phyloP scores from a whole-genome alignment of 805 yeast species.

The Clavispora carvajalis region DNA sequence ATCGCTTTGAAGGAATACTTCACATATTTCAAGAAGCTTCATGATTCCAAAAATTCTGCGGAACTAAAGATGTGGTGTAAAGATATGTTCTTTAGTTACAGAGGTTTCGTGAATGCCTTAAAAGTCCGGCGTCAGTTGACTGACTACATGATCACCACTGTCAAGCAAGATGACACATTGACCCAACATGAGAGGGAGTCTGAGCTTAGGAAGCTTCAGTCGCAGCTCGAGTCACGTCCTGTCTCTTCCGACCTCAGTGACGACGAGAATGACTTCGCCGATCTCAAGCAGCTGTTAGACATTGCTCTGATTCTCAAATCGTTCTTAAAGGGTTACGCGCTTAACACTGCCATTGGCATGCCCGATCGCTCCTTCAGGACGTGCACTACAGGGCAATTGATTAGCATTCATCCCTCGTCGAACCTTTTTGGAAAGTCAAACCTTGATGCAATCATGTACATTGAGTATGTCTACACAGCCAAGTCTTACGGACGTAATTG shows the following conservation, averaged over 20 bases:
- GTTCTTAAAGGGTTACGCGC: slow-evolving; percentile 77
- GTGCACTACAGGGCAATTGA: slow-evolving; percentile 73
- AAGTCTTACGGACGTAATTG: slow-evolving; percentile 91
- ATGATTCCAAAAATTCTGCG: slow-evolving; percentile 24
- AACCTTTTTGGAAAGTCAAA: slow-evolving; percentile 69
- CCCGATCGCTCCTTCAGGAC: slow-evolving; percentile 93
- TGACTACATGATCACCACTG: slow-evolving; percentile 55
- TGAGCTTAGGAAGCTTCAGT: slow-evolving; percentile 20
- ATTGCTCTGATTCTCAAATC: slow-evolving; percentile 63
- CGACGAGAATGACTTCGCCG: slow-evolving; percentile 19
- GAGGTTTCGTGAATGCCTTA: slow-evolving; percentile 74
- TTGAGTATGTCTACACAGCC: slow-evolving; percentile 88
- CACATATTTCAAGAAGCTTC: slow-evolving; percentile 42
- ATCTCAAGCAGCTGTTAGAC: slow-evolving; percentile 35
- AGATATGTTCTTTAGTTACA: slow-evolving; percentile 65
- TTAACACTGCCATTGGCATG: slow-evolving; percentile 88
- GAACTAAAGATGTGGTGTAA: slow-evolving; percentile 82
- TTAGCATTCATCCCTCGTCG: slow-evolving; percentile 89
- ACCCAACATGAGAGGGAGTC: slow-evolving; percentile 21
- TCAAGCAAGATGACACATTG: slow-evolving; percentile 36
- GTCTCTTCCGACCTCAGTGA: slow-evolving; percentile 10
- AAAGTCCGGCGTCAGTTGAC: slow-evolving; percentile 72
- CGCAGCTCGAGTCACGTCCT: slow-evolving; percentile 22
- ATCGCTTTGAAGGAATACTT: slow-evolving; percentile 75
- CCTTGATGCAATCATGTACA: slow-evolving; percentile 86